A percentile compares a stretch with the other conserved stretches of the same genome.
These are phyloP conservation scores for Candida khao-thaluensis DNA, from an alignment of 805 yeast species.

Conservation along the genomic window DNA sequence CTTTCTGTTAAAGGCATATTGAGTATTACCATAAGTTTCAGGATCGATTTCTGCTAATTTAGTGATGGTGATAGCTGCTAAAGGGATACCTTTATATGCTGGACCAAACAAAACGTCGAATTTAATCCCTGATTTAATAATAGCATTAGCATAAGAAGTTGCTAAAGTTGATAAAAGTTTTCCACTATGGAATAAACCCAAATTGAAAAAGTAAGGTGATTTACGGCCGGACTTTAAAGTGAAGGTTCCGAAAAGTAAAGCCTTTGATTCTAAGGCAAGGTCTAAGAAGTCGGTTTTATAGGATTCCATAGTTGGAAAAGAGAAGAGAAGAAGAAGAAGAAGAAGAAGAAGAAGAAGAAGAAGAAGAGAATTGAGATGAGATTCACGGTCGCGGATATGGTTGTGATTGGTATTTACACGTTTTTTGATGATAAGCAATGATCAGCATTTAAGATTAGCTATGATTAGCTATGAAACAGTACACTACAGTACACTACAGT, in stretches of 20 bases:
- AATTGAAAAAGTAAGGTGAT: constrained; percentile 95
- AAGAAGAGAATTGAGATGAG: constrained; percentile 1
- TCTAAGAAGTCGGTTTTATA: constrained; percentile 72
- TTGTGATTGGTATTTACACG: neutral
- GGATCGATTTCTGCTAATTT: constrained; percentile 89
- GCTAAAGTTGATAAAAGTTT: constrained; percentile 77
- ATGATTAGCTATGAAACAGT: no score
- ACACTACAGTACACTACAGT: no score
- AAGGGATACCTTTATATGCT: constrained; percentile 95
- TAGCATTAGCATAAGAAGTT: constrained; percentile 84
- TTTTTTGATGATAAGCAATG: no score
- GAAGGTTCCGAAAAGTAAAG: constrained; percentile 84
- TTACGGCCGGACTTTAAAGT: constrained; percentile 88
- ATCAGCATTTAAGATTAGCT: no score
- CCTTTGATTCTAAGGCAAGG: constrained; percentile 76
- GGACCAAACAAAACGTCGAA: constrained; percentile 95
- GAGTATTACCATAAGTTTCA: constrained; percentile 66
- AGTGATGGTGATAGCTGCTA: constrained; percentile 89
- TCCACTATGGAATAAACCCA: constrained; percentile 88
- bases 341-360: constrained; percentile 9
- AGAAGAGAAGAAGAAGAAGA: constrained; percentile 10
- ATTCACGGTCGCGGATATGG: no score
- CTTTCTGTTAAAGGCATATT: constrained; percentile 94
- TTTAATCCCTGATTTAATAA: constrained; percentile 74
- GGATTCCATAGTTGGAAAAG: constrained; percentile 29